These are phyloP conservation scores for Cladobotryum protrusum DNA, from an alignment of 2,329 filamentous ascomycete genomes.

Conservation along the genomic window DNA sequence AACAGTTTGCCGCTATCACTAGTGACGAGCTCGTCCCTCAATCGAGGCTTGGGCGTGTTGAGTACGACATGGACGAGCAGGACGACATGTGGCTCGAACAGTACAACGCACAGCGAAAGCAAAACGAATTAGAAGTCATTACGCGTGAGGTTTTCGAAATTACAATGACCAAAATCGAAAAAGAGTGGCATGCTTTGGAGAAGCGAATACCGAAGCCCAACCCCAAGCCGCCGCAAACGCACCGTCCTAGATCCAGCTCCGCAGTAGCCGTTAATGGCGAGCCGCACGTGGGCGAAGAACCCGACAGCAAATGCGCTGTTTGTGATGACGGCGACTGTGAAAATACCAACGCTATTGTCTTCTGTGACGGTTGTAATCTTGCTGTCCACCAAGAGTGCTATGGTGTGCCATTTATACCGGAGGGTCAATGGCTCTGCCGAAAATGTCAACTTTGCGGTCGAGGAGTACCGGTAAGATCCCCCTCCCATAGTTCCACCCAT, in stretches of 20 bases:
- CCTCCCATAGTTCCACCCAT: not conserved
- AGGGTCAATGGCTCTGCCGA: conserved; percentile 95
- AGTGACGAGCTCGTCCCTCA: conserved; percentile 26
- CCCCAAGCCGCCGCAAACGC: conserved; percentile 90
- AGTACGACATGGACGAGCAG: conserved; percentile 99
- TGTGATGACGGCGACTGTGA: conserved; percentile 99
- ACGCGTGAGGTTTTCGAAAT: conserved; percentile 95
- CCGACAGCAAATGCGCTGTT: conserved; percentile 94
- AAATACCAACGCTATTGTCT: conserved; percentile 98
- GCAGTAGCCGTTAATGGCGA: conserved; percentile 95
- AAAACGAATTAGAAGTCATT: conserved; percentile 70
- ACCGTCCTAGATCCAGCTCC: conserved; percentile 85
- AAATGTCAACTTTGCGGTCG: conserved; percentile 95
- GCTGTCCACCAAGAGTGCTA: conserved; percentile 99
- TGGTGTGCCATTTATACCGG: conserved; percentile 95
- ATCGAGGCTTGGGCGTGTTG: conserved; percentile 67
- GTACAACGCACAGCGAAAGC: conserved; percentile 71
- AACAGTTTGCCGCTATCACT: conserved; percentile 31
- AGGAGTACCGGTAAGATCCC: conserved; percentile 65
- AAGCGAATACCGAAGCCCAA: conserved; percentile 96
- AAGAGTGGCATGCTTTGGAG: conserved; percentile 94
- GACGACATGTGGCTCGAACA: conserved; percentile 92
- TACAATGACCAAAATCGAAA: conserved; percentile 97
- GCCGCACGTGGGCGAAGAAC: conserved; percentile 75
- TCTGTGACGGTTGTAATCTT: conserved; percentile 95